Evolutionary conservation across 2,329 filamentous ascomycete genomes (phyloP), one percentile per base, ranked within the genome.

Genomic region (Leptodontidium sp.): DNA sequence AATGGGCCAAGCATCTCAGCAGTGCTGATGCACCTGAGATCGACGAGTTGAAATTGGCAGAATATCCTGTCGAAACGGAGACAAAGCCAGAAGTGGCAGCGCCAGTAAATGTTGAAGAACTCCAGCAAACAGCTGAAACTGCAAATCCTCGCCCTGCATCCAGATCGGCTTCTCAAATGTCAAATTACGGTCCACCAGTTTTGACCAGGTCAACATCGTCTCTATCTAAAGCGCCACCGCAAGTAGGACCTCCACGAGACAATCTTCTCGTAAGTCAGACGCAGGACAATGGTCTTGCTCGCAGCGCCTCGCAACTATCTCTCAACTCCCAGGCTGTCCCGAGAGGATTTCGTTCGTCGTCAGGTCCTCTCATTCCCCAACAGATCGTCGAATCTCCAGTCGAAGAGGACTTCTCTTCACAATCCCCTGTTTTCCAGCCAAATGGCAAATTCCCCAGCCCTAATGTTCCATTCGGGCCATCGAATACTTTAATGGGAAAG

Each of bases 1-100:
- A 98, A 81, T 98, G 95, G 95, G 93, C 94, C 0, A 98, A 97
- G 79, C 93, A 97, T 78, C 84, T 97, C 12, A 89, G 90, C 71
- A 83, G 87, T 52, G 94, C 95, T 7, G 94, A 98, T 17, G 82
- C 83, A 5, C 93, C 93, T 1, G 86, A 89, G 59, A 79, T 86
- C 0, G 90, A 93, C 8, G 86, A 88, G 1, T 78, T 92, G 14
- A 83, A 86, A 29, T 77, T 88, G 4, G 76, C 85, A 71, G 79
- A 84, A 74, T 68, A 80, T 75, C 71, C 81, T 71, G 72, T 77
- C 21, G 77, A 76, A 45, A 26, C 45, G 4, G 80, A 77, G 12
- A 74, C 74, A 47, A 71, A 76, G 29, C 75, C 81, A 61, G 90
- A 94, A 75, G 75, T 80, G 4, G 80, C 87, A 21, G 88, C 83